Base-by-base conservation (phyloP, 2,329 filamentous ascomycete genomes). In the Waltergamsia citrina region DNA sequence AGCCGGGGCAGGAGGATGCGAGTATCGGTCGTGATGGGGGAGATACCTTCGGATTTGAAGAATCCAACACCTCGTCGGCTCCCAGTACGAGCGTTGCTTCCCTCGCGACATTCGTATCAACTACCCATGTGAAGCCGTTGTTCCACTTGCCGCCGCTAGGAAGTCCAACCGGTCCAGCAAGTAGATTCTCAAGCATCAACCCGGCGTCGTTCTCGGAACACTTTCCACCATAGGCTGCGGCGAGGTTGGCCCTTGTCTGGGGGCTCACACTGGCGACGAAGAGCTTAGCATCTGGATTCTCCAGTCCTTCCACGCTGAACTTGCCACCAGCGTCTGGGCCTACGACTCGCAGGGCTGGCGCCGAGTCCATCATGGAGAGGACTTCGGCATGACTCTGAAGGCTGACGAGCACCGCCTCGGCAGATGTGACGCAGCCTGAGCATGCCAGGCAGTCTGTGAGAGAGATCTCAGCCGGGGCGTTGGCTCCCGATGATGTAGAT, bases 361-460 rank as follows among this genome's bases (percentile, higher is more conserved):
- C 73, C 5, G 74, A 67, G 52, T 95, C 86, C 21, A 98, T 72
- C 5, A 84, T 81, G 39, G 74, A 75, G 32, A 98, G 68, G 7
- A 98, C 88, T 59, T 98, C 92, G 24, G 79, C 76, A 57, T 98
- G 92, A 45, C 85, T 94, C 60, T 98, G 92, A 35, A 98, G 63
- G 38, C 85, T 92, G 33, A 98, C 87, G 27, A 98, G 75, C n/a
- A 98, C 85, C 12, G 92, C 92, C 62, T 98, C 92, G 30, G 92
- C 92, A 6, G 88, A 94, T 15, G 92, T 98, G 33, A 98, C 92
- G 57, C 92, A 98, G 34, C 92, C 92, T 8, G 92, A 95, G 59
- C 92, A 98, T 34, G 92, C 92, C 33, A 98, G 80, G 52, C 92
- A 98, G 60, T 98, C 92, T 6, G 92, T 96, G 40, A 98, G 74